A percentile compares a stretch with the other conserved stretches of the same genome.
These are phyloP conservation scores for Fusarium chlamydosporum DNA, from an alignment of 2,329 filamentous ascomycete species.

Conservation along the genomic window DNA sequence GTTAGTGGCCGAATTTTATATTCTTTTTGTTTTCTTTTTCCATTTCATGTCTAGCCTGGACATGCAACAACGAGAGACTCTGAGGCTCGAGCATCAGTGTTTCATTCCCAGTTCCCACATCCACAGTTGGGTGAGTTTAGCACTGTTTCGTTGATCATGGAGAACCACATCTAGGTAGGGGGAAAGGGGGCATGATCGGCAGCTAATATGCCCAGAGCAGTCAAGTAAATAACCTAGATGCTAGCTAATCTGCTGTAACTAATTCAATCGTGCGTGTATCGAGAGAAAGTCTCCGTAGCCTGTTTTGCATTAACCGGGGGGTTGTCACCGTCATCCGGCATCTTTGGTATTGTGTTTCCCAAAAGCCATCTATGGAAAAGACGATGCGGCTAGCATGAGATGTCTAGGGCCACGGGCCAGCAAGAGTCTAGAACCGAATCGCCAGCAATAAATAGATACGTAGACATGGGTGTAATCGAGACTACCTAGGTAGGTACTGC, in stretches of 20 bases:
- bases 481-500: not conserved
- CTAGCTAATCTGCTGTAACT: slow-evolving; percentile 3
- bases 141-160: not conserved
- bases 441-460: not conserved
- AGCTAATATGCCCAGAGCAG: slow-evolving; percentile 16
- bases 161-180: slow-evolving; percentile 5
- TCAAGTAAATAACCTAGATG: slow-evolving; percentile 7
- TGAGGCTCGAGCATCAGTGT: not conserved
- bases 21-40: not conserved
- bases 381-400: not conserved
- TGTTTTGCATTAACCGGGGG: slow-evolving; percentile 24
- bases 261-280: slow-evolving; percentile 25
- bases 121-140: not conserved
- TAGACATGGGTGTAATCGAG: slow-evolving; percentile 24
- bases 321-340: not conserved
- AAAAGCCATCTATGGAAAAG: not conserved
- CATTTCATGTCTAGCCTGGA: not conserved
- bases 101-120: not conserved
- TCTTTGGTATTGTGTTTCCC: not conserved
- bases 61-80: not conserved
- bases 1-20: too few species aligned
- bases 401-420: not conserved
- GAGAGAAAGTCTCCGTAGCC: slow-evolving; percentile 41
- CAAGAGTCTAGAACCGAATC: not conserved
- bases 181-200: slow-evolving; percentile 23